Evolutionary conservation across 192 early-diverging fungal species (phyloP).

Genomic region (Coemansia sp.): DNA sequence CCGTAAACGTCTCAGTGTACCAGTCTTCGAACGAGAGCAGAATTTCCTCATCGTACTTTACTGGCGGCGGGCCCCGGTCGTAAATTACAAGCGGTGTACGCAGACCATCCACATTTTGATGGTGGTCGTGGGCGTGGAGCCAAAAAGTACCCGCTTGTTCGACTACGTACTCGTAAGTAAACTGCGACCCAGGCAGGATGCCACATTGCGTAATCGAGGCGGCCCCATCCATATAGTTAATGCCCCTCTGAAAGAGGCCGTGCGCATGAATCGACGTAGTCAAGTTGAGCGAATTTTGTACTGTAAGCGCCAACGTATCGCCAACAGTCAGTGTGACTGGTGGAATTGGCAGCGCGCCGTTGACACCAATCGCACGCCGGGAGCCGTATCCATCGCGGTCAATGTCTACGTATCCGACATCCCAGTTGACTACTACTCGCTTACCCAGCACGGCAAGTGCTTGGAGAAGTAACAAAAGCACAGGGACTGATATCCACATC

Average conservation of each 20-base stretch:
- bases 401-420: slow-evolving; percentile 63
- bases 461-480: not conserved
- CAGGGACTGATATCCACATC: not conserved
- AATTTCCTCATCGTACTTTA: slow-evolving; percentile 65
- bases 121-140: slow-evolving; percentile 70
- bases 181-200: slow-evolving; percentile 63
- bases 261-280: slow-evolving; percentile 72
- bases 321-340: slow-evolving; percentile 9
- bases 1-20: slow-evolving; percentile 62
- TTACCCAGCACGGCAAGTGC: not conserved
- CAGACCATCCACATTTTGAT: slow-evolving; percentile 79
- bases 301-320: slow-evolving; percentile 33
- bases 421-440: slow-evolving; percentile 57
- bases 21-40: slow-evolving; percentile 68
- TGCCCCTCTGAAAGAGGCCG: slow-evolving; percentile 75
- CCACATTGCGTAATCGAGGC: slow-evolving; percentile 69
- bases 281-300: slow-evolving; percentile 59
- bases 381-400: slow-evolving; percentile 65
- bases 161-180: slow-evolving; percentile 66
- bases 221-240: slow-evolving; percentile 67
- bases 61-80: slow-evolving; percentile 49
- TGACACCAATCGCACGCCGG: slow-evolving; percentile 65
- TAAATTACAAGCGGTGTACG: slow-evolving; percentile 70
- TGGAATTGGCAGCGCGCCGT: slow-evolving; percentile 62
- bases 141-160: slow-evolving; percentile 80